Conservation (phyloP, 2,329 filamentous ascomycete species). For the Trichoderma semiorbis region DNA sequence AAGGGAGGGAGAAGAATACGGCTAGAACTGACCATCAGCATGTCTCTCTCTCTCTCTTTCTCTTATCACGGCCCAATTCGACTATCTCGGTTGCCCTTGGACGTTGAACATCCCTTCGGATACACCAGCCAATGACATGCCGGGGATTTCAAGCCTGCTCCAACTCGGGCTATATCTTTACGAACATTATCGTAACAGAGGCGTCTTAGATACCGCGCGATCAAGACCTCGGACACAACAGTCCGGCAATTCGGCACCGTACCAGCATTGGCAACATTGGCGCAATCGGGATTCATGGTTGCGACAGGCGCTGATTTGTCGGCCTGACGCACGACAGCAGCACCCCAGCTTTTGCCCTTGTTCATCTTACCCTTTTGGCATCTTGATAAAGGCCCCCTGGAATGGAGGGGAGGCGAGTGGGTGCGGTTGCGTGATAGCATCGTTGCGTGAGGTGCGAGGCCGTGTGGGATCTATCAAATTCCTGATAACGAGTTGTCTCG, state of each 20-base stretch:
- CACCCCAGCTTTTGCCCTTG: constrained; percentile 12
- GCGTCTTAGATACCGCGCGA: background rate
- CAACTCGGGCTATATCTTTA: background rate
- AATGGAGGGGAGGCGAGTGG: background rate
- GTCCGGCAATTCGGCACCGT: constrained; percentile 4
- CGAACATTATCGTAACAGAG: background rate
- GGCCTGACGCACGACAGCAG: background rate
- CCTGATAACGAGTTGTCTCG: background rate
- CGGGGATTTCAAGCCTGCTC: background rate
- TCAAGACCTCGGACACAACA: background rate
- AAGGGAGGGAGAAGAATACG: background rate
- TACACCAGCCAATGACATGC: background rate
- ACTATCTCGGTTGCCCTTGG: background rate
- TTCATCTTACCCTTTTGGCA: background rate
- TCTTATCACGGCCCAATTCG: background rate
- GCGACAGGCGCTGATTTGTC: constrained; percentile 6
- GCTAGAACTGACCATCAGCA: background rate
- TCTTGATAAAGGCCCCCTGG: background rate
- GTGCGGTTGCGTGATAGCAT: constrained; percentile 15
- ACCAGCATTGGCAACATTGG: background rate
- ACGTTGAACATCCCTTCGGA: background rate
- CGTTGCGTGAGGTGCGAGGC: constrained; percentile 4
- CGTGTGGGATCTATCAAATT: background rate
- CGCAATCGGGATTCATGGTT: background rate
- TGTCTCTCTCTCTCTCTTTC: background rate